phyloP scores from a whole-genome alignment of 306 rosid species.

The Pachyrhizus erosus region DNA sequence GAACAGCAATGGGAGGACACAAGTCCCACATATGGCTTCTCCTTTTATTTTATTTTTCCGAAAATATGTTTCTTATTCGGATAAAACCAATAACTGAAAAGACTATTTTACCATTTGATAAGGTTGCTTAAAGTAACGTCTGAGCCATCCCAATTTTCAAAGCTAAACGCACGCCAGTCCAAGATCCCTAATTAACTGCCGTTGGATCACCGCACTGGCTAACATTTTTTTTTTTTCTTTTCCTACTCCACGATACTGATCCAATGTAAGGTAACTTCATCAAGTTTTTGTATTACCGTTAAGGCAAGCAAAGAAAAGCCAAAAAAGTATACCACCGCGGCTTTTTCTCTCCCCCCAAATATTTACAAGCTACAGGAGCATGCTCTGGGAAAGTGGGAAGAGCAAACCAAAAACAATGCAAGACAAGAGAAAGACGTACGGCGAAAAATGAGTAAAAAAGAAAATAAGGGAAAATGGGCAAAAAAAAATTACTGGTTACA shows the following conservation, averaged over 20 bases:
- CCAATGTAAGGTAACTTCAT: conserved; percentile 17
- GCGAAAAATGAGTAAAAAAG: background rate
- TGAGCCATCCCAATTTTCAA: conserved; percentile 28
- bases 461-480: background rate
- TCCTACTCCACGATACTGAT: background rate
- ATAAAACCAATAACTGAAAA: background rate
- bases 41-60: conserved; percentile 15
- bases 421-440: background rate
- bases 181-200: conserved; percentile 35
- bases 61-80: background rate
- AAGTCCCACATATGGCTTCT: conserved; percentile 37
- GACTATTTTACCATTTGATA: background rate
- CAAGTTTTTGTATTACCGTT: background rate
- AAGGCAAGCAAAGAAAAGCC: conserved; percentile 17
- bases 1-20: conserved; percentile 20
- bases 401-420: background rate
- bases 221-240: background rate
- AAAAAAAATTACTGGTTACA: background rate
- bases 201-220: conserved; percentile 26
- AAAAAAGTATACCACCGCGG: background rate
- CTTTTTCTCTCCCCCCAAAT: background rate
- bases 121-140: conserved; percentile 17
- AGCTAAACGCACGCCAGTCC: conserved; percentile 19
- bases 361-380: background rate
- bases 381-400: background rate